Evolutionary conservation across 495 filamentous ascomycete genomes (phyloP).

Genomic region (Tuber calosporum): DNA sequence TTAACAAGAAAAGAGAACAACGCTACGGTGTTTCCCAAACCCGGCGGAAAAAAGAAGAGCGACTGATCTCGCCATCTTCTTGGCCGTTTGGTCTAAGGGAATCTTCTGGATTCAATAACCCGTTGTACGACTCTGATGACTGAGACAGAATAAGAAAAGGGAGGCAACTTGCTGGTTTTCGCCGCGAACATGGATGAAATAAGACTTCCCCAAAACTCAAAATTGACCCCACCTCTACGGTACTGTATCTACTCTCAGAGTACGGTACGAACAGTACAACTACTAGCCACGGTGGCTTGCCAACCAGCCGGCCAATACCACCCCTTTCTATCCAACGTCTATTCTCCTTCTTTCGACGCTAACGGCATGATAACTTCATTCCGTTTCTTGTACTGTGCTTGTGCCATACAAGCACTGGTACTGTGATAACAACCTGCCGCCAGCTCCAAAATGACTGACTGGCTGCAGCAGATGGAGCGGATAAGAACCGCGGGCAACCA

Average conservation of each 20-base stretch:
- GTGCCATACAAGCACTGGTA: not conserved
- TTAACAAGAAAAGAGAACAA: not conserved
- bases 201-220: not conserved
- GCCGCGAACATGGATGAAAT: not conserved
- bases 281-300: not conserved
- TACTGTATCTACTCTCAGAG: too few species aligned
- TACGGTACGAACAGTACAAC: not conserved
- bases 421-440: not conserved
- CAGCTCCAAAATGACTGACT: not conserved
- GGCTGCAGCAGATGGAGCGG: too few species aligned
- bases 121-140: not conserved
- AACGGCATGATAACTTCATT: not conserved
- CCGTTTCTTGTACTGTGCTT: not conserved
- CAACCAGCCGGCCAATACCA: not conserved
- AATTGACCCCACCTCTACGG: not conserved
- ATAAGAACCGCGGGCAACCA: not conserved
- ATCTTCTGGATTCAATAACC: not conserved
- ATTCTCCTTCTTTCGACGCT: not conserved
- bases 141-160: not conserved
- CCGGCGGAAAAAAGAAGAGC: not conserved
- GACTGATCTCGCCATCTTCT: not conserved
- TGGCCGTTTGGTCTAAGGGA: not conserved
- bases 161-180: not conserved
- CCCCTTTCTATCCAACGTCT: not conserved
- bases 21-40: not conserved